Percentiles rank a stretch among this genome's conserved stretches.
Evolutionary conservation across 106 monocot genomes (phyloP).

Genomic region (Dioscorea dumetorum): DNA sequence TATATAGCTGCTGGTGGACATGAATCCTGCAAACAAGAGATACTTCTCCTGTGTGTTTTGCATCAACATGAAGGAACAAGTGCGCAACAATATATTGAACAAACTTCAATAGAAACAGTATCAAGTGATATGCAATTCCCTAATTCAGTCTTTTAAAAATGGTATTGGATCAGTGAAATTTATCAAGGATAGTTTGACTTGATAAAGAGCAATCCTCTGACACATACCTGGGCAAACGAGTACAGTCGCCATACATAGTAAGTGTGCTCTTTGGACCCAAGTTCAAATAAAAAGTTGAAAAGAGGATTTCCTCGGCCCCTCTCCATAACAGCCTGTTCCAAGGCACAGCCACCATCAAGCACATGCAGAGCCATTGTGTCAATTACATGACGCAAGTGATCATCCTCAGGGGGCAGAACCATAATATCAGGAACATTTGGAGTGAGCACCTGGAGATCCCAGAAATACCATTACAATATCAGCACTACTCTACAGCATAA

Average conservation of each 20-base stretch:
- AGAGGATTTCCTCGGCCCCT: conserved; percentile 90
- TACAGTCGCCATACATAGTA: conserved; percentile 99
- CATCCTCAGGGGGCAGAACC: conserved; percentile 84
- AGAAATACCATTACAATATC: not conserved
- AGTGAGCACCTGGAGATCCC: conserved; percentile 74
- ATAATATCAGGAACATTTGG: conserved; percentile 98
- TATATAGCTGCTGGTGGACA: too few relatives aligned
- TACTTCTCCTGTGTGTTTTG: too few relatives aligned
- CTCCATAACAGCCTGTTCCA: conserved; percentile 99
- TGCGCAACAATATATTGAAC: too few relatives aligned
- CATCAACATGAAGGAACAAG: too few relatives aligned
- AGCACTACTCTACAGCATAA: not conserved
- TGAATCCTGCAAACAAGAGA: too few relatives aligned
- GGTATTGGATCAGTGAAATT: too few relatives aligned
- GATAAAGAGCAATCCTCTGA: too few relatives aligned
- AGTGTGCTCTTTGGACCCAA: conserved; percentile 94
- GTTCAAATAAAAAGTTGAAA: conserved; percentile 92
- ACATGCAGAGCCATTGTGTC: conserved; percentile 96
- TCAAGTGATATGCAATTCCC: too few relatives aligned
- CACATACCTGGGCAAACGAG: conserved; percentile 85
- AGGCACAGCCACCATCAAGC: conserved; percentile 98
- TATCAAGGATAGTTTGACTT: too few relatives aligned
- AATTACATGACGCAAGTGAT: conserved; percentile 70
- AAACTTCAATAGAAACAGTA: too few relatives aligned
- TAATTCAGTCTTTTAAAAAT: too few relatives aligned